Base-by-base conservation (phyloP, 495 filamentous ascomycete species). In the Astrocystis sublimbata region DNA sequence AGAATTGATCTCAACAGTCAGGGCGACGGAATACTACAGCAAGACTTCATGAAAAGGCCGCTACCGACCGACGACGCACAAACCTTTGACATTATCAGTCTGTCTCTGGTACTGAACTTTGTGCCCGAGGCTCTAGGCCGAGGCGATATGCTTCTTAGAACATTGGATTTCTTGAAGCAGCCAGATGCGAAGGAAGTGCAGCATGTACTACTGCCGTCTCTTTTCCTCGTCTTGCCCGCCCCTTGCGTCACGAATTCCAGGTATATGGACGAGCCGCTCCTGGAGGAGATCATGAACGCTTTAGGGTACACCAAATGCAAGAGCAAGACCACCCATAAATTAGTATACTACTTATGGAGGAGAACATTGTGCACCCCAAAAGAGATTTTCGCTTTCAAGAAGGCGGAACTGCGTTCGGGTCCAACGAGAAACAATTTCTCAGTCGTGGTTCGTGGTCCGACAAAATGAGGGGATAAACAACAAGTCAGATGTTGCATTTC, bases 61-160 rank as follows among this genome's bases (percentile, higher is more conserved):
- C 74, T 94, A 17, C 93, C 93, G 0, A 56, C 52, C 7, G 67
- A 76, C 51, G 78, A 83, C 31, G 73, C 77, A 0, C 87, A 93
- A 43, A 76, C 75, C 30, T 98, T 97, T 70, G 89, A 99, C 70
- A 80, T 97, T 43, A 88, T 99, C 68, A 94, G 90, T 63, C 82
- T 99, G n/a, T 96, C 91, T 1, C 78, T 99, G 51, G 96, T 99
- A 8, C 81, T 99, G 21, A 99, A 99, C 74, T 99, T 90, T 70
- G 92, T 97, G 24, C 88, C 92, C 9, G 84, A 90, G 64, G 80
- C 91, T 13, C 75, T 71, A n/a, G 83, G 77, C 19, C 83, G 92
- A 64, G 94, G 94, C 10, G 86, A 90, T 60, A 99, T 99, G 94
- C 82, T 99, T 56, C 82, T 83, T 59, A 86, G 92, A 45, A 85